phyloP scores from a whole-genome alignment of 495 filamentous ascomycete species.

The Neurospora sp. region DNA sequence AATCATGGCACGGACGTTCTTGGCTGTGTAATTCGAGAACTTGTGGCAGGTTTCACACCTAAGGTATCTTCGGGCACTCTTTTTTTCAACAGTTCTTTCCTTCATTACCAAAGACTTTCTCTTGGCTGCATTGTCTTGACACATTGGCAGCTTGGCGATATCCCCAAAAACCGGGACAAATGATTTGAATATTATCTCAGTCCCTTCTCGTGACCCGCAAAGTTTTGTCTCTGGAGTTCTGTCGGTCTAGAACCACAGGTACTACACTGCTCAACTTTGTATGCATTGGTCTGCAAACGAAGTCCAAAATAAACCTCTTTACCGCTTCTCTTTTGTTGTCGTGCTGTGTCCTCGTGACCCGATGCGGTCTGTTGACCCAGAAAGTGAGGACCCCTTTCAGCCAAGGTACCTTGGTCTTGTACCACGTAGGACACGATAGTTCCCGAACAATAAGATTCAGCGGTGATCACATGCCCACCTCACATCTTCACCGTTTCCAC shows the following conservation, averaged over 20 bases:
- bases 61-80: not conserved
- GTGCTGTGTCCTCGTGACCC: slow-evolving; percentile 8
- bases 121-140: not conserved
- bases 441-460: slow-evolving; percentile 8
- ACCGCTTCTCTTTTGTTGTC: slow-evolving; percentile 6
- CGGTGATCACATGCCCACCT: slow-evolving; percentile 15
- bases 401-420: not conserved
- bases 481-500: not conserved
- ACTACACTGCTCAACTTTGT: not conserved
- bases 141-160: not conserved
- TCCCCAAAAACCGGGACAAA: not conserved
- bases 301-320: slow-evolving; percentile 1
- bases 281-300: not conserved
- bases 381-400: not conserved
- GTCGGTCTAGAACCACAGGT: not conserved
- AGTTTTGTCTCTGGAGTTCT: not conserved
- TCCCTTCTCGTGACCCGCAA: not conserved
- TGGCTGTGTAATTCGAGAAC: not conserved
- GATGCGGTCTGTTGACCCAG: not conserved
- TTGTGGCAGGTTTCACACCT: not conserved
- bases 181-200: not conserved
- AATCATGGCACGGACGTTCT: not conserved
- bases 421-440: not conserved
- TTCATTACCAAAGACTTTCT: not conserved
- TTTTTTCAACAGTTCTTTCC: not conserved